Base-by-base conservation (phyloP, 225 moss, liverwort and hornwort genomes). In the Polytrichum commune region DNA sequence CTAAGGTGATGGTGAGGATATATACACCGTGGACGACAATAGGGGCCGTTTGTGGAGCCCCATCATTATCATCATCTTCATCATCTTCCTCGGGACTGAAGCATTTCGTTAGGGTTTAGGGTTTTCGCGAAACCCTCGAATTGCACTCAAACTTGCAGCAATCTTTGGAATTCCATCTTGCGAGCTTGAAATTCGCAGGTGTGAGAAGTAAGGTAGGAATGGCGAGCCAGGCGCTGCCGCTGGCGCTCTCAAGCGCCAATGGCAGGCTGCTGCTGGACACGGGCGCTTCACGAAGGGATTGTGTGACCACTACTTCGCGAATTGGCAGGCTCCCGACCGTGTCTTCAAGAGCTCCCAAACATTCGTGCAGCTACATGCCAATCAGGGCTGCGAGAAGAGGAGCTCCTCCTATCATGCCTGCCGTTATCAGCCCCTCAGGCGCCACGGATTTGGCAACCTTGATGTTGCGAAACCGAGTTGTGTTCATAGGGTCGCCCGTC, bases 401-500 rank as follows among this genome's bases (percentile, higher is more conserved):
- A 13, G 54, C 81, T 19, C 91, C 93, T 7, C 65, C 87, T 25
- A 81, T 93, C 4, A 84, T 91, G 85, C 95, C 95, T 70, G 90
- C 85, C 19, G 90, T 96, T 68, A 78, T 96, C 72, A 88, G 88
- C 30, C 90, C 91, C 5, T 86, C 91, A 22, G 93, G 95, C 33
- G 85, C 85, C 6, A 80, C 90, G 72, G 91, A 91, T 84, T 76
- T 96, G 69, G 75, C 74, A 23, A 90, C 91, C 27, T 65, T 93
- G 33, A 74, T 96, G 75, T 74, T 96, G 35, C 91, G 93, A 24
- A 96, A 93, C 62, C 88, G 95, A 25, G 88, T 96, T 25, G 72
- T 96, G 7, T 96, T 96, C 56, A 84, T 96, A 4, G 95, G 93
- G 8, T 93, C 95, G 29, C 86, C 93, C 29, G 93, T 93, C n/a